Evolutionary conservation across 106 monocot species (phyloP).

Genomic region (Xerophyta viscosa): DNA sequence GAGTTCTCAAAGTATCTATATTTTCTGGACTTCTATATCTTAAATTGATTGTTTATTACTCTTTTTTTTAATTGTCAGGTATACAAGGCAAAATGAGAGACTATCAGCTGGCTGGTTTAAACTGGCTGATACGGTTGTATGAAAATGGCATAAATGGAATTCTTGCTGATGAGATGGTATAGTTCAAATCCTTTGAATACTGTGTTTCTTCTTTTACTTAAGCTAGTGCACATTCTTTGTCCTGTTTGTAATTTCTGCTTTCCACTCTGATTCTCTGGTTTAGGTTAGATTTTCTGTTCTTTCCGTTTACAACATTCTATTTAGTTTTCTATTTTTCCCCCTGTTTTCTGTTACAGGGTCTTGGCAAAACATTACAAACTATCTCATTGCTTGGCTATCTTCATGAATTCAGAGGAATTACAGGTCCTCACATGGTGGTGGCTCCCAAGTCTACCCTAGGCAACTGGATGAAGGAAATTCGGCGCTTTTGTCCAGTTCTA

Average conservation of each 20-base stretch:
- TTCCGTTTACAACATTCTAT: neutral
- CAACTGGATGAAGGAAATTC: slow-evolving; percentile 96
- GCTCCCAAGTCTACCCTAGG: slow-evolving; percentile 94
- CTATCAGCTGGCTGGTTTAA: slow-evolving; percentile 86
- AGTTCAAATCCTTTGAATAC: neutral
- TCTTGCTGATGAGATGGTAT: slow-evolving; percentile 99
- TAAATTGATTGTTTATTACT: neutral
- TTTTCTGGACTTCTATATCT: no score
- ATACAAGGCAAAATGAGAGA: slow-evolving; percentile 84
- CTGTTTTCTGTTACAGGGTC: slow-evolving; percentile 44
- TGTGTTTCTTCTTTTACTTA: slow-evolving; percentile 2
- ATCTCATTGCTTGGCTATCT: slow-evolving; percentile 85
- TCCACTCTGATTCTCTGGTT: no score
- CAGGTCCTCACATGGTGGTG: slow-evolving; percentile 93
- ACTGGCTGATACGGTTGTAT: slow-evolving; percentile 84
- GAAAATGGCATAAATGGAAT: slow-evolving; percentile 99
- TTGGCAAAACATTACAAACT: slow-evolving; percentile 95
- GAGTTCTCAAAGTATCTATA: no score
- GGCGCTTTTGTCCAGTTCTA: slow-evolving; percentile 77
- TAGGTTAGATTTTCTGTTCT: neutral
- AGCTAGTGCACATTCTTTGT: neutral
- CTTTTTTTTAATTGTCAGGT: slow-evolving; percentile 22
- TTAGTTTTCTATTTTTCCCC: neutral
- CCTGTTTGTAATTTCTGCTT: neutral
- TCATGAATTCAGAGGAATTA: slow-evolving; percentile 80